phyloP scores from a whole-genome alignment of 2,329 filamentous ascomycete genomes.

The Plenodomus biglobosus region DNA sequence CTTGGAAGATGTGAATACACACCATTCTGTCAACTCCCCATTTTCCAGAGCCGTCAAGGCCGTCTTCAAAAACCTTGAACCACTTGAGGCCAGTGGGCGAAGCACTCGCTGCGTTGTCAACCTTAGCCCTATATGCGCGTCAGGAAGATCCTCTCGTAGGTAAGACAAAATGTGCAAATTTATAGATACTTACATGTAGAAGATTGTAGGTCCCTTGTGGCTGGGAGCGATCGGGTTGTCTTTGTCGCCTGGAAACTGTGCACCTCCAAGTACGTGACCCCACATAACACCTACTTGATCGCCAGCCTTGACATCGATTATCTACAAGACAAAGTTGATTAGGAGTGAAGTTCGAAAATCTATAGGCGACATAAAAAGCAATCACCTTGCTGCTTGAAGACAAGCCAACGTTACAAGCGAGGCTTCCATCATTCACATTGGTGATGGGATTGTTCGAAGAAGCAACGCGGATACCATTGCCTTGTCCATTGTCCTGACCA shows the following conservation, averaged over 20 bases:
- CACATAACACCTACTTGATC: conserved; percentile 57
- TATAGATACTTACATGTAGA: conserved; percentile 30
- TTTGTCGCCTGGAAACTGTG: conserved; percentile 49
- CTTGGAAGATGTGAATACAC: too few species aligned
- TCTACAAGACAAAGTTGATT: background rate
- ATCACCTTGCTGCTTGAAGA: conserved; percentile 33
- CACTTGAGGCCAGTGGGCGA: conserved; percentile 45
- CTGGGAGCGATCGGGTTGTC: conserved; percentile 54
- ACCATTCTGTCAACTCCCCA: conserved; percentile 56
- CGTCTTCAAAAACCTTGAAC: conserved; percentile 49
- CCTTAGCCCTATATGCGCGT: conserved; percentile 35
- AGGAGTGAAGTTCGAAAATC: background rate
- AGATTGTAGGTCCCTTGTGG: conserved; percentile 50
- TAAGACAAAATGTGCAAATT: conserved; percentile 13
- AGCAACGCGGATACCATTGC: conserved; percentile 54
- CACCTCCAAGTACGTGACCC: conserved; percentile 58
- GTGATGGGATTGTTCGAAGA: conserved; percentile 55
- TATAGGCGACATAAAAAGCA: background rate
- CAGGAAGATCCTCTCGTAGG: background rate
- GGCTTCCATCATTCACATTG: conserved; percentile 50
- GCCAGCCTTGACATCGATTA: conserved; percentile 55
- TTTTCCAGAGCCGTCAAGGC: conserved; percentile 43
- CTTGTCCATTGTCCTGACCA: conserved; percentile 51
- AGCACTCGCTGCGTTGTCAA: conserved; percentile 44
- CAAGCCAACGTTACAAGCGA: conserved; percentile 52